These are phyloP conservation scores for Colletotrichum sp. DNA, from an alignment of 2,329 filamentous ascomycete genomes.

Conservation along the genomic window DNA sequence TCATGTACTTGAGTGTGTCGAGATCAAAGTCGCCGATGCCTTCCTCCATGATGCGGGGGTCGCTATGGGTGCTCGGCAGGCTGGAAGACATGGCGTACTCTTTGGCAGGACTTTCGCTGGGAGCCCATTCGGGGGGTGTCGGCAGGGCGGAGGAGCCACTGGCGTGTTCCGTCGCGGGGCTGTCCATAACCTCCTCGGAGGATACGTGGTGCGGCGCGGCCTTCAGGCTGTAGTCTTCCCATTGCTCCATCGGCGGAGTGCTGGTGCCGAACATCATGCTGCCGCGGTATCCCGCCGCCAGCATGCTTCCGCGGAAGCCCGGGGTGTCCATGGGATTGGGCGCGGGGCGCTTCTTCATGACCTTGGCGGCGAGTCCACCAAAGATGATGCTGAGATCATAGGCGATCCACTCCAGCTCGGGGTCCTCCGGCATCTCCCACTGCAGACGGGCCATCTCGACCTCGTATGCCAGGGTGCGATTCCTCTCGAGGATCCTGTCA, in stretches of 20 bases:
- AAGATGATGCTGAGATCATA: constrained; percentile 17
- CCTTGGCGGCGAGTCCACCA: constrained; percentile 35
- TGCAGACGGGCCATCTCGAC: constrained; percentile 5
- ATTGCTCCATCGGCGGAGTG: constrained; percentile 10
- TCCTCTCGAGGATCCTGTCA: constrained; percentile 39
- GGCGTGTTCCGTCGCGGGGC: constrained; percentile 39
- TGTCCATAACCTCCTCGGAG: constrained; percentile 37
- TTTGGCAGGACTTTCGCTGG: constrained; percentile 2
- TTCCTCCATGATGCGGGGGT: constrained; percentile 10
- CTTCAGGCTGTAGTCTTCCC: constrained; percentile 12
- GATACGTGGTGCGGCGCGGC: constrained; percentile 31
- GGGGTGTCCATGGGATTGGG: background rate
- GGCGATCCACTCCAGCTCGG: constrained; percentile 8
- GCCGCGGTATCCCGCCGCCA: constrained; percentile 14
- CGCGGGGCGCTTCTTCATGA: constrained; percentile 10
- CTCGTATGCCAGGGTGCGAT: constrained; percentile 26
- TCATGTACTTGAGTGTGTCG: constrained; percentile 12
- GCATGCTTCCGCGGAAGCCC: constrained; percentile 2
- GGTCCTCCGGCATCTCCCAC: constrained; percentile 5
- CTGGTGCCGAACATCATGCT: constrained; percentile 17
- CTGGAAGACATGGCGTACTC: constrained; percentile 8
- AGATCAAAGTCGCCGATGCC: constrained; percentile 4
- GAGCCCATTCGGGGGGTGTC: constrained; percentile 38
- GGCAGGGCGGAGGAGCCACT: constrained; percentile 39
- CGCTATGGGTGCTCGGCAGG: background rate